Conservation (phyloP, 306 rosid species). For the Rosa rugosa region DNA sequence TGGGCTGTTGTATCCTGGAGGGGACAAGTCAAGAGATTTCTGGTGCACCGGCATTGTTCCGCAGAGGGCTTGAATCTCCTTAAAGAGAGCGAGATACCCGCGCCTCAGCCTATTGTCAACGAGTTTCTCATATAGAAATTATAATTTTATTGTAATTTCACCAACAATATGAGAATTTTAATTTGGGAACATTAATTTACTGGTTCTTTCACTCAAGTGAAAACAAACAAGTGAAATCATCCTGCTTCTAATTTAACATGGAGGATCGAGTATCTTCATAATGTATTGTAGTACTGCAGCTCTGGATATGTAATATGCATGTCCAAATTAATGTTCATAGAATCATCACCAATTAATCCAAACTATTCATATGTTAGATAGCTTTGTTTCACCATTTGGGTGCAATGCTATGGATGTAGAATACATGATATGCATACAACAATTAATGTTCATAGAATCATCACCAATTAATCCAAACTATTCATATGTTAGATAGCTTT, state of each 20-base stretch:
- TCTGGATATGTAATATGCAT: not conserved
- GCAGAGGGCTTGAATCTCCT: too few relatives aligned
- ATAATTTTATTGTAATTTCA: too few relatives aligned
- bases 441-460: not conserved
- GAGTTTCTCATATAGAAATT: too few relatives aligned
- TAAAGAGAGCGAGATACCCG: too few relatives aligned
- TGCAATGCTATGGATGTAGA: not conserved
- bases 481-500: not conserved
- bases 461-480: not conserved
- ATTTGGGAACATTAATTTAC: not conserved
- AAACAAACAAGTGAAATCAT: not conserved
- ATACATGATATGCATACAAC: not conserved
- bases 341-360: not conserved
- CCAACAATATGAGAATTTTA: not conserved
- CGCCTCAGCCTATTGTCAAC: too few relatives aligned
- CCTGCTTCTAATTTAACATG: not conserved
- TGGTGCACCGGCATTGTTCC: too few relatives aligned
- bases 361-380: not conserved
- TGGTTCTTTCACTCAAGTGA: not conserved
- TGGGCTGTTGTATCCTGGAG: too few relatives aligned
- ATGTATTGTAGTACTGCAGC: not conserved
- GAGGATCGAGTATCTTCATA: not conserved
- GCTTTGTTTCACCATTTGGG: not conserved
- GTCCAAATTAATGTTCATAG: not conserved
- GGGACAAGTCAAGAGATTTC: too few relatives aligned